phyloP scores from a whole-genome alignment of 352 stramenopile genomes.

The Globisporangium nagaii region DNA sequence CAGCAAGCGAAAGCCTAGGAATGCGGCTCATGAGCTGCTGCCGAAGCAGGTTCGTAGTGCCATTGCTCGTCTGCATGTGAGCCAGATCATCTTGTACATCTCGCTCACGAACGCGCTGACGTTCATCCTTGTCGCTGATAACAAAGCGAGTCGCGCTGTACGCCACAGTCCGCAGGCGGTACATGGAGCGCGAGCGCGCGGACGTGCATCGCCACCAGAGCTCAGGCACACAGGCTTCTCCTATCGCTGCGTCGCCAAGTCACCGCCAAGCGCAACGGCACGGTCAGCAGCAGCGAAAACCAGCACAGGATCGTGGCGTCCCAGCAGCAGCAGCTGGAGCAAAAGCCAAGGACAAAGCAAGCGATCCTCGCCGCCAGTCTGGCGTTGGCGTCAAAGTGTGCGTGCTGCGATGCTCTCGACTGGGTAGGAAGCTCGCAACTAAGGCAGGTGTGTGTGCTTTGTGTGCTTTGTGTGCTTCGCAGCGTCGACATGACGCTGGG shows the following conservation, averaged over 20 bases:
- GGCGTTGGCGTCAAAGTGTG: slow-evolving; percentile 17
- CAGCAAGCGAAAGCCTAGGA: background rate
- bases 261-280: background rate
- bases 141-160: slow-evolving; percentile 41
- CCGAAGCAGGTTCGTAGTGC: slow-evolving; percentile 7
- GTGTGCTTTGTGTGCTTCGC: no score
- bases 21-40: slow-evolving; percentile 5
- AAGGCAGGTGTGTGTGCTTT: no score
- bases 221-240: no score
- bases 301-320: background rate
- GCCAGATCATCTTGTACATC: background rate
- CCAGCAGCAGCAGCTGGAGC: background rate
- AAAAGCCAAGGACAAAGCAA: background rate
- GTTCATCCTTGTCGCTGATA: background rate
- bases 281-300: background rate
- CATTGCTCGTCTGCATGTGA: slow-evolving; percentile 9
- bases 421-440: no score
- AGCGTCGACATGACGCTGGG: slow-evolving; percentile 35
- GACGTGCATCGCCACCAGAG: slow-evolving; percentile 7
- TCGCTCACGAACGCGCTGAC: background rate
- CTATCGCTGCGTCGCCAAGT: no score
- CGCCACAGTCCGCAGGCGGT: slow-evolving; percentile 41
- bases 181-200: slow-evolving; percentile 53
- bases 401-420: slow-evolving; percentile 1
- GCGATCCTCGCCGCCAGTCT: background rate